Percentiles rank a stretch among this genome's conserved stretches.
Evolutionary conservation across 1,284 basidiomycete genomes (phyloP).

Genomic region (Boletus smithii): DNA sequence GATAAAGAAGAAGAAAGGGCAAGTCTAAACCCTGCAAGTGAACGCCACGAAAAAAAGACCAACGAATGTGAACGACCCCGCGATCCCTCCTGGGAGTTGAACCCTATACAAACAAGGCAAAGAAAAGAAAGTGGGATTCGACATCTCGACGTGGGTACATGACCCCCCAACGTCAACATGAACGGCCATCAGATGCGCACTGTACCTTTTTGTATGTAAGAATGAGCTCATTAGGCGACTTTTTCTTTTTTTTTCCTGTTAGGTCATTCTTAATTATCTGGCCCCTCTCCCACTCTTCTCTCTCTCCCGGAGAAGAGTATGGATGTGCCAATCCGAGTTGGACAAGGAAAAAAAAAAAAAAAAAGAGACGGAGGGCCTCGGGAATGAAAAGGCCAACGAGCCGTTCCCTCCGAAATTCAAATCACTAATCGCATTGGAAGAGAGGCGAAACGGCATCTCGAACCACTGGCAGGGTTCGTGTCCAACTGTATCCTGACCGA

Average conservation of each 20-base stretch:
- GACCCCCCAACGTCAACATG: constrained; percentile 16
- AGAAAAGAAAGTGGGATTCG: not conserved
- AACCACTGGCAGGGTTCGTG: not conserved
- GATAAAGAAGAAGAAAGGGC: no score
- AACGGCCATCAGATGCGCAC: constrained; percentile 28
- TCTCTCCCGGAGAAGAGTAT: no score
- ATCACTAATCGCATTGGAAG: not conserved
- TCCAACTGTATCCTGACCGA: not conserved
- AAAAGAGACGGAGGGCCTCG: constrained; percentile 1
- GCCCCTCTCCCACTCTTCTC: not conserved
- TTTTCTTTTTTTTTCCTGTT: not conserved
- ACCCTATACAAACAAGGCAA: not conserved
- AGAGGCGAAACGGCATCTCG: not conserved
- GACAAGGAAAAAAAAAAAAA: not conserved
- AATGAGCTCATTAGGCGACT: not conserved
- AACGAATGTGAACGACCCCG: not conserved
- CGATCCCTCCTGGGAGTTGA: not conserved
- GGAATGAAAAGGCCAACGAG: constrained; percentile 14
- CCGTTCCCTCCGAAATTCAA: no score
- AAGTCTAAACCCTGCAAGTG: no score
- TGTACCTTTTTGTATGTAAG: constrained; percentile 21
- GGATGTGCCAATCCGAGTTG: not conserved
- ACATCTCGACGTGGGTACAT: constrained; percentile 4
- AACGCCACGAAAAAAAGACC: no score
- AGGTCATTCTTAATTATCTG: not conserved